Conservation (phyloP, 768 basidiomycete species). For the Hygrophorus pudorinus region DNA sequence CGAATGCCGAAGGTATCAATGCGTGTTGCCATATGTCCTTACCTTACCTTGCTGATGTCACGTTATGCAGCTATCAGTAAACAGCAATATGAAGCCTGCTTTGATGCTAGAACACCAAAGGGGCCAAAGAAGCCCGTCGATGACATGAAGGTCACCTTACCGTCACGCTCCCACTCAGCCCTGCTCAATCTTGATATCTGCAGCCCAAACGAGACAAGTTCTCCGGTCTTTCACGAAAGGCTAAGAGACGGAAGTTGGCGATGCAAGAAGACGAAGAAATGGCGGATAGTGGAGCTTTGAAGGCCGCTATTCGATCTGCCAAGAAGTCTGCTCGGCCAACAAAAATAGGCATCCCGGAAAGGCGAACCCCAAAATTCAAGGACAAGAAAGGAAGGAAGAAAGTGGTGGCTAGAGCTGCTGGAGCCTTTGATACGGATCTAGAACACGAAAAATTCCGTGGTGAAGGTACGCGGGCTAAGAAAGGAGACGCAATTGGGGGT, state of each 20-base stretch:
- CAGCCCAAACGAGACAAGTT: conserved; percentile 72
- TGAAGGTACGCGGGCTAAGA: conserved; percentile 60
- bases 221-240: conserved; percentile 77
- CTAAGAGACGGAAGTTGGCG: conserved; percentile 82
- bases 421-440: conserved; percentile 52
- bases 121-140: conserved; percentile 28
- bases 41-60: conserved; percentile 1
- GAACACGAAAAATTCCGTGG: conserved; percentile 27
- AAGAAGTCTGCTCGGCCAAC: conserved; percentile 68
- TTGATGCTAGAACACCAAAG: conserved; percentile 25
- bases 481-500: conserved; percentile 44
- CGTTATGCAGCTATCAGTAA: conserved; percentile 57
- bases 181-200: conserved; percentile 3
- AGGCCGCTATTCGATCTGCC: conserved; percentile 76
- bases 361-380: conserved; percentile 18
- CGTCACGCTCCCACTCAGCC: conserved; percentile 4
- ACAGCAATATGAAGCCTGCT: conserved; percentile 55
- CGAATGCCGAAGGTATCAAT: conserved; percentile 59
- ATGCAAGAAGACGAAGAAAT: conserved; percentile 67
- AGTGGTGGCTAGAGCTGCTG: conserved; percentile 19
- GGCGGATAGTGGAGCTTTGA: conserved; percentile 42
- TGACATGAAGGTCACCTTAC: conserved; percentile 30
- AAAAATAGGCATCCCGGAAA: conserved; percentile 60
- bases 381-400: conserved; percentile 19
- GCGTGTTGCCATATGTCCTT: background rate